Percentiles rank a stretch among this genome's conserved stretches.
Evolutionary conservation across 176 grass and related monocot species (phyloP).

Genomic region (Neostapfia colusana): DNA sequence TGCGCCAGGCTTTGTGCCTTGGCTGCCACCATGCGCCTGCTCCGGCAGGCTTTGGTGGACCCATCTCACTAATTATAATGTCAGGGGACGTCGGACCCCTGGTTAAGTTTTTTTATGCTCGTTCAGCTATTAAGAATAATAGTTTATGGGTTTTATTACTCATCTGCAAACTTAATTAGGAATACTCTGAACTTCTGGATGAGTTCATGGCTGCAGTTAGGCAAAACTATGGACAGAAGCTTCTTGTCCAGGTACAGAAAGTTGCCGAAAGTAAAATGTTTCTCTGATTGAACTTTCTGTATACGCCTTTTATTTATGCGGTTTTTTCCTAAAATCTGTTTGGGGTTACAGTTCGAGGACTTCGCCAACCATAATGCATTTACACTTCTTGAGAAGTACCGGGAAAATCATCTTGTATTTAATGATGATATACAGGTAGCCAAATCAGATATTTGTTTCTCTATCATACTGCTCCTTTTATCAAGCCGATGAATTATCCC

Average conservation of each 20-base stretch:
- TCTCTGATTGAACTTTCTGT: background rate
- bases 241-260: conserved; percentile 77
- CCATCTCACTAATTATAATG: no score
- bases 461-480: background rate
- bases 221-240: conserved; percentile 89
- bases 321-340: background rate
- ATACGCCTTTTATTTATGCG: background rate
- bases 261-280: background rate
- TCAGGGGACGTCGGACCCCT: no score
- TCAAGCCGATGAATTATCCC: background rate
- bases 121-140: conserved; percentile 19
- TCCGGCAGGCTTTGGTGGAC: no score
- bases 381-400: conserved; percentile 83
- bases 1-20: no score
- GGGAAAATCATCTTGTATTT: conserved; percentile 79
- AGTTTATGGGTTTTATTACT: background rate
- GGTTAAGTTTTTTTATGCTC: background rate
- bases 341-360: conserved; percentile 71
- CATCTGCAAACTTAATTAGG: conserved; percentile 44
- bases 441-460: background rate
- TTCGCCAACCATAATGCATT: conserved; percentile 95
- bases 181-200: conserved; percentile 70
- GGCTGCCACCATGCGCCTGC: no score
- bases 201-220: conserved; percentile 89
- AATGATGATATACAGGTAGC: conserved; percentile 99